Conservation (phyloP, 495 filamentous ascomycete genomes). For the Aspergillus conjunctus region DNA sequence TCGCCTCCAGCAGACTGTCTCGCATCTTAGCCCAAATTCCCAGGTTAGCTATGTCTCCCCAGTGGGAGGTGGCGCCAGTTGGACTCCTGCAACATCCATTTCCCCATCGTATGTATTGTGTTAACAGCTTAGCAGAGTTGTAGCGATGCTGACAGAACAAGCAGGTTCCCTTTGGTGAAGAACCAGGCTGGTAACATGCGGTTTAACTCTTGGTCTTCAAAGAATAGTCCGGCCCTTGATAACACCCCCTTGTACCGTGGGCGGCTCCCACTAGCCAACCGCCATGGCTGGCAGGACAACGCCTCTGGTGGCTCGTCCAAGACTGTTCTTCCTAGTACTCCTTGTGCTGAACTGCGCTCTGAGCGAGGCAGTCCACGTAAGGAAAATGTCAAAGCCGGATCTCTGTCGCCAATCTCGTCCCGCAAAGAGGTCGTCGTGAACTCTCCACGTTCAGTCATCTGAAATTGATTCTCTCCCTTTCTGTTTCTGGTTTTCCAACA, state of each 20-base stretch:
- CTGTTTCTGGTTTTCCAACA: background rate
- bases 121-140: too few species aligned
- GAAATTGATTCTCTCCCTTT: background rate
- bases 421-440: constrained; percentile 35
- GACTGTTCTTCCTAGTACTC: constrained; percentile 33
- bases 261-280: constrained; percentile 26
- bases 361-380: constrained; percentile 38
- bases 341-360: constrained; percentile 29
- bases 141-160: constrained; percentile 28
- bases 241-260: constrained; percentile 35
- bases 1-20: constrained; percentile 34
- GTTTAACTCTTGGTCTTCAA: constrained; percentile 35
- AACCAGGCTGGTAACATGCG: constrained; percentile 35
- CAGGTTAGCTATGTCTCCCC: constrained; percentile 47
- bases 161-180: constrained; percentile 42
- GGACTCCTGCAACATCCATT: constrained; percentile 54
- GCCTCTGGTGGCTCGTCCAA: constrained; percentile 37
- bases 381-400: constrained; percentile 37
- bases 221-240: constrained; percentile 34
- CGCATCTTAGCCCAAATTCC: constrained; percentile 44
- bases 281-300: constrained; percentile 37
- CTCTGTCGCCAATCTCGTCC: constrained; percentile 39
- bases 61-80: constrained; percentile 41
- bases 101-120: constrained; percentile 47
- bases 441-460: constrained; percentile 29